These are phyloP conservation scores for Colletotrichum graminicola DNA, from an alignment of 2,329 filamentous ascomycete species.

Conservation along the genomic window DNA sequence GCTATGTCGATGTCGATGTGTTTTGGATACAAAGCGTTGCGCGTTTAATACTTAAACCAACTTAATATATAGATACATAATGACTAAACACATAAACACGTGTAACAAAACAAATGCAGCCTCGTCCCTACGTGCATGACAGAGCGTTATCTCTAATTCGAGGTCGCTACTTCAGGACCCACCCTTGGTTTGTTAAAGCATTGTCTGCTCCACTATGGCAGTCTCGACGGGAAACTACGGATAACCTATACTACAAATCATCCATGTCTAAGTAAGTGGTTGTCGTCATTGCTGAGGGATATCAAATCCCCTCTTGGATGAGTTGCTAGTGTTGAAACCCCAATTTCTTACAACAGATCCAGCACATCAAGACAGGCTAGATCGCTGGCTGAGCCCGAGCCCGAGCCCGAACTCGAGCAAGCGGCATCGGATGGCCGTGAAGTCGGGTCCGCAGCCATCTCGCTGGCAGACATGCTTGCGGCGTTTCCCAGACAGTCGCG, in stretches of 20 bases:
- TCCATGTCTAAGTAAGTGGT: not conserved
- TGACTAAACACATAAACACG: not conserved
- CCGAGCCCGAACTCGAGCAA: not conserved
- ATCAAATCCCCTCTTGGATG: not conserved
- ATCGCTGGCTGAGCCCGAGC: not conserved
- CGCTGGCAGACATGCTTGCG: not conserved
- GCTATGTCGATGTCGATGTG: slow-evolving; percentile 1
- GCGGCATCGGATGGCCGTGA: not conserved
- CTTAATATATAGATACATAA: not conserved
- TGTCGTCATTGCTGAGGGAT: not conserved
- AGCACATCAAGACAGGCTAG: not conserved
- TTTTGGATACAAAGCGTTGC: slow-evolving; percentile 8
- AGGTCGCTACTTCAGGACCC: too few species aligned
- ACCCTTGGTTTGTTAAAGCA: too few species aligned
- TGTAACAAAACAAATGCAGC: not conserved
- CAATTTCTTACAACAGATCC: not conserved
- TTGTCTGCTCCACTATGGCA: too few species aligned
- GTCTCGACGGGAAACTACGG: too few species aligned
- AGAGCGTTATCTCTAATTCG: not conserved
- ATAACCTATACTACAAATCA: too few species aligned
- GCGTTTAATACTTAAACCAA: slow-evolving; percentile 4
- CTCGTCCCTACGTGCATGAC: not conserved
- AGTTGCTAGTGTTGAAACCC: not conserved
- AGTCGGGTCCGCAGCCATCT: not conserved
- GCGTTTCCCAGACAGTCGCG: not conserved